Conservation (phyloP, 2,329 filamentous ascomycete species). For the Penicillium expansum region DNA sequence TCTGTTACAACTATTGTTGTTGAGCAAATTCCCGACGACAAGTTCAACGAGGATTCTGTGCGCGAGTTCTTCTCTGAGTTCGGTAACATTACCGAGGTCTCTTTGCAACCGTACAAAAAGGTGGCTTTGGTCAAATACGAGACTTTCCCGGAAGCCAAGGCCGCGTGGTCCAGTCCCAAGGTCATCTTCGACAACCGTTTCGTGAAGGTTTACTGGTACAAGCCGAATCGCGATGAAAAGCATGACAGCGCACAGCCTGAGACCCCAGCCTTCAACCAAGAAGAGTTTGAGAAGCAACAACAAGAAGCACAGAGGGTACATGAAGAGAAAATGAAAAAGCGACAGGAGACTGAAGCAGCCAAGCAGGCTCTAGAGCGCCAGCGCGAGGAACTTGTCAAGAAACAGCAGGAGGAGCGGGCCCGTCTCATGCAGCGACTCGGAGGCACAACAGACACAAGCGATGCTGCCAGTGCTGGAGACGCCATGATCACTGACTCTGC, state of each 20-base stretch:
- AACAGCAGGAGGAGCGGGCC: constrained; percentile 55
- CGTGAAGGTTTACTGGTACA: constrained; percentile 64
- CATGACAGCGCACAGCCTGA: constrained; percentile 31
- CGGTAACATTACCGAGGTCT: constrained; percentile 55
- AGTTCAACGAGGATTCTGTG: constrained; percentile 53
- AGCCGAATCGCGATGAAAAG: constrained; percentile 39
- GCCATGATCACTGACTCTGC: constrained; percentile 20
- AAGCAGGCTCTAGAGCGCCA: constrained; percentile 55
- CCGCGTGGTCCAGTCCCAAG: constrained; percentile 60
- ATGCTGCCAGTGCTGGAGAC: constrained; percentile 26
- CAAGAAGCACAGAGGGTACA: constrained; percentile 56
- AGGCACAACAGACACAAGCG: constrained; percentile 36
- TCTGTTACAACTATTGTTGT: constrained; percentile 57
- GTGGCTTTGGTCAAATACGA: constrained; percentile 57
- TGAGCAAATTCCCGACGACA: constrained; percentile 60
- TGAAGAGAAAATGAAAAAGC: constrained; percentile 54
- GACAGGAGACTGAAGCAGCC: constrained; percentile 52
- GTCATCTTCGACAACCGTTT: constrained; percentile 64
- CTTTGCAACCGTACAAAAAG: constrained; percentile 53
- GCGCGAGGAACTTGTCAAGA: constrained; percentile 49
- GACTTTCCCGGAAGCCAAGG: constrained; percentile 50
- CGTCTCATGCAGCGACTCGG: constrained; percentile 51
- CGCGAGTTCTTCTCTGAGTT: constrained; percentile 59
- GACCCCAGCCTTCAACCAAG: constrained; percentile 51
- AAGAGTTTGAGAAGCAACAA: constrained; percentile 55